Evolutionary conservation across 768 basidiomycete genomes (phyloP).

Genomic region (Exsudoporus frostii): DNA sequence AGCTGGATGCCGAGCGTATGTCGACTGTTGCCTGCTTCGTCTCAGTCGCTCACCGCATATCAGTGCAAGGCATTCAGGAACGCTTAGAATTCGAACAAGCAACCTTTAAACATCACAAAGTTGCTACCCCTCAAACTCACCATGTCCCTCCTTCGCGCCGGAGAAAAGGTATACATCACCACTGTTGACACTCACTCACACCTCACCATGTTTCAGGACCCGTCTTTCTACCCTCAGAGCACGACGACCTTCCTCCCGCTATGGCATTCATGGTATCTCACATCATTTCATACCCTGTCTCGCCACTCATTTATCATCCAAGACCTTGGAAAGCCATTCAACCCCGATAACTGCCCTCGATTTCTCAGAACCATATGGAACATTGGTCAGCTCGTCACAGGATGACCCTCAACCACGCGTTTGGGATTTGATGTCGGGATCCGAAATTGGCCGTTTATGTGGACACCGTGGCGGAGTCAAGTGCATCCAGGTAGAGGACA

Average conservation of each 20-base stretch:
- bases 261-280: constrained; percentile 90
- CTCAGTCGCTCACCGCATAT: constrained; percentile 3
- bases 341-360: constrained; percentile 86
- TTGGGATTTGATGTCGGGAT: constrained; percentile 91
- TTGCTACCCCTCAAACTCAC: constrained; percentile 4
- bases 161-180: constrained; percentile 26
- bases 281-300: background rate
- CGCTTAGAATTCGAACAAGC: constrained; percentile 70
- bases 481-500: constrained; percentile 89
- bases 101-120: constrained; percentile 27
- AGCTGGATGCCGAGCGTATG: constrained; percentile 94
- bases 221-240: constrained; percentile 94
- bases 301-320: constrained; percentile 14
- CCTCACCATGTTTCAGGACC: constrained; percentile 54
- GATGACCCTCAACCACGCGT: constrained; percentile 86
- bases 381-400: constrained; percentile 81
- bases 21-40: constrained; percentile 10
- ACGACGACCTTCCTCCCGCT: constrained; percentile 90
- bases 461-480: constrained; percentile 85
- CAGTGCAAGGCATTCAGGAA: constrained; percentile 90
- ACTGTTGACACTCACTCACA: background rate
- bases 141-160: constrained; percentile 30
- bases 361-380: constrained; percentile 95
- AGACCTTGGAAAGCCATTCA: constrained; percentile 82
- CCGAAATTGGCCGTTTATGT: constrained; percentile 78